Base-by-base conservation (phyloP, 306 rosid genomes). In the Begonia loranthoides region DNA sequence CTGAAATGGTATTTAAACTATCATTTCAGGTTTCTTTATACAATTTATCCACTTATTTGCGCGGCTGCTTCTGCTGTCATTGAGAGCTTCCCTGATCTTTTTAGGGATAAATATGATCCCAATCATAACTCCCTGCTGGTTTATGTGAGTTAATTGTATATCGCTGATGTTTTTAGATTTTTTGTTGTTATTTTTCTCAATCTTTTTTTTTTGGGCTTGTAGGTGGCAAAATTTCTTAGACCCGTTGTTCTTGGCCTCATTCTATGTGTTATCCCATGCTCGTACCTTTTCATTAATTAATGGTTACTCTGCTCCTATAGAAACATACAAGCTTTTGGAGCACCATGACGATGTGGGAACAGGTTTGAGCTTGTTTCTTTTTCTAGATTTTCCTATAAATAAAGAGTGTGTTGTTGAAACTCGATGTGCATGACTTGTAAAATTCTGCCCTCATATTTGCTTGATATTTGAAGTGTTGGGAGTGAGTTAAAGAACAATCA, bases 11-110 rank as follows among this genome's bases (percentile, higher is more conserved):
- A 41, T 50, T 58, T 57, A 36, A 49, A 33, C 58, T 50, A 34
- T 17, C 51, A 7, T 56, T 71, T 66, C 78, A 92, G 99, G 80
- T 92, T 92, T 63, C 99, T 92, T 49, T 92, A 92, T 76, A 96
- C 99, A 60, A 55, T 86, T 66, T 92, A 92, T 79, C 87, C 99
- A 38, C 95, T 92, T 28, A 78, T 92, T 51, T 92, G 99, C 60
- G 76, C 86, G 60, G 88, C 99, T 71, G 96, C 99, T 67, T 76
- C 99, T 21, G 96, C 99, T 57, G 94, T 86, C 69, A 86, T 92
- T 41, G 96, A 92, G 74, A 86, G 87, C 67, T 80, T 86, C 68
- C 99, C 96, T 44, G 99, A 92, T 69, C 54, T 92, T 61, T 86
- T 92, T 60, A 68, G 68, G 54, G 77, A 75, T 62, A 76, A 70